Evolutionary conservation across 352 stramenopile genomes (phyloP).

Genomic region (Phytophthora cactorum): DNA sequence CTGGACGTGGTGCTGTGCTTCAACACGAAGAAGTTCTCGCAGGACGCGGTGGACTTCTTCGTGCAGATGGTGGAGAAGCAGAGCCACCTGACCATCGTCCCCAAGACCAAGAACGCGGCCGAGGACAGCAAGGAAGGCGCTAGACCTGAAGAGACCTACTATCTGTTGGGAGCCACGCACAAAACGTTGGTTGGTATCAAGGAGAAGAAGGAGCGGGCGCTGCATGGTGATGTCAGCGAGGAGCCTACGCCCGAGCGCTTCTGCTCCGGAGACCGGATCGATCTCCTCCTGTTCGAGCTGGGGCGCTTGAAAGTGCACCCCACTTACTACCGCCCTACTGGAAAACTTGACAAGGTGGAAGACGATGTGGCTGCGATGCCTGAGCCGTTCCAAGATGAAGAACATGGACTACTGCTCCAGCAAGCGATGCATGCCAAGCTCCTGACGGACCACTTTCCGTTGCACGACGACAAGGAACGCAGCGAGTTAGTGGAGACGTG

Average conservation of each 20-base stretch:
- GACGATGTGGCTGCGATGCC: conserved; percentile 38
- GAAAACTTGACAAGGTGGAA: conserved; percentile 4
- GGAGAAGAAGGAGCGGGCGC: conserved; percentile 55
- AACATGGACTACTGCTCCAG: conserved; percentile 71
- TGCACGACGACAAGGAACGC: conserved; percentile 80
- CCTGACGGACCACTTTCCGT: conserved; percentile 72
- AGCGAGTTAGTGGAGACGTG: conserved; percentile 67
- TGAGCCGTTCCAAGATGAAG: conserved; percentile 65
- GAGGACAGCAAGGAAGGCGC: conserved; percentile 25
- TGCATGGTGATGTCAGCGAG: conserved; percentile 52
- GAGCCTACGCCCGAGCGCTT: conserved; percentile 55
- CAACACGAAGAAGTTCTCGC: conserved; percentile 61
- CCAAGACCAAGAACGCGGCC: conserved; percentile 48
- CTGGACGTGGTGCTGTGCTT: conserved; percentile 82
- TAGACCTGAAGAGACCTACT: conserved; percentile 43
- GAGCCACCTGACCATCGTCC: conserved; percentile 58
- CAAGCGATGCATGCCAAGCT: conserved; percentile 74
- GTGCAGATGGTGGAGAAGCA: conserved; percentile 68
- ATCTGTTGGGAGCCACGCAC: conserved; percentile 60
- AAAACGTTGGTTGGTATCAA: conserved; percentile 67
- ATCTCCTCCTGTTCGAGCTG: conserved; percentile 80
- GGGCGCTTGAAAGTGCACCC: conserved; percentile 55
- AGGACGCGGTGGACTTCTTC: conserved; percentile 67
- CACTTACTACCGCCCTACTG: conserved; percentile 17
- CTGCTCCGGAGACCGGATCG: conserved; percentile 74